Conservation (phyloP, 2,329 filamentous ascomycete genomes). For the Verticillium isaacii region DNA sequence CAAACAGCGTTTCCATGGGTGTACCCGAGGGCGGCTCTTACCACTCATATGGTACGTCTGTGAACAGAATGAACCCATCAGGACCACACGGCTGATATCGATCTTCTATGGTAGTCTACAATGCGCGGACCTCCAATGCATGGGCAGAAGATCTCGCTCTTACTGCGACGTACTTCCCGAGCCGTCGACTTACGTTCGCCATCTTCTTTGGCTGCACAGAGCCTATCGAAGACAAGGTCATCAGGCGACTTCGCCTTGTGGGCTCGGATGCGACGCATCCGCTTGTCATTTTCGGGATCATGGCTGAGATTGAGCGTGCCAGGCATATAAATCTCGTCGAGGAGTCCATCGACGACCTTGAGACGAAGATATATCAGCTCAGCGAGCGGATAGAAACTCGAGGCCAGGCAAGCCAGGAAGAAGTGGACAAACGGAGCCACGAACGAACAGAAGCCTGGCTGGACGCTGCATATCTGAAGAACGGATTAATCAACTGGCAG, state of each 20-base stretch:
- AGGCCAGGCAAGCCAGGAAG: conserved; percentile 1
- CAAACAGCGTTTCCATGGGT: background rate
- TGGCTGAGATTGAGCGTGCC: conserved; percentile 22
- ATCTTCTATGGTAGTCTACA: conserved; percentile 15
- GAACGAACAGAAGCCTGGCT: conserved; percentile 17
- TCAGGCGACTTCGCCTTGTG: conserved; percentile 7
- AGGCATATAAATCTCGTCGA: conserved; percentile 17
- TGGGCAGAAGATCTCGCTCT: conserved; percentile 20
- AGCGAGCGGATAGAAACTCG: conserved; percentile 3
- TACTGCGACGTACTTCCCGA: conserved; percentile 19
- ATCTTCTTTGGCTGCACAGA: conserved; percentile 17
- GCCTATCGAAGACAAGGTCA: conserved; percentile 11
- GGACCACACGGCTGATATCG: background rate
- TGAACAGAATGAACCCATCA: too few species aligned
- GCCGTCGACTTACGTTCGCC: conserved; percentile 14
- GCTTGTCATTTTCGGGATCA: conserved; percentile 21
- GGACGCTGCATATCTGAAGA: conserved; percentile 18
- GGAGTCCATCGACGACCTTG: conserved; percentile 15
- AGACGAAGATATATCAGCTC: conserved; percentile 16
- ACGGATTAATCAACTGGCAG: conserved; percentile 19
- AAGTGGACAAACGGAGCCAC: conserved; percentile 4
- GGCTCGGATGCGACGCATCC: conserved; percentile 15
- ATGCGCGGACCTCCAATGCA: conserved; percentile 19
- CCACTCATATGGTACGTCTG: background rate
- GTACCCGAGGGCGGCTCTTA: background rate